These are phyloP conservation scores for Tricholoma hemisulphureum DNA, from an alignment of 768 basidiomycete genomes.

Conservation along the genomic window DNA sequence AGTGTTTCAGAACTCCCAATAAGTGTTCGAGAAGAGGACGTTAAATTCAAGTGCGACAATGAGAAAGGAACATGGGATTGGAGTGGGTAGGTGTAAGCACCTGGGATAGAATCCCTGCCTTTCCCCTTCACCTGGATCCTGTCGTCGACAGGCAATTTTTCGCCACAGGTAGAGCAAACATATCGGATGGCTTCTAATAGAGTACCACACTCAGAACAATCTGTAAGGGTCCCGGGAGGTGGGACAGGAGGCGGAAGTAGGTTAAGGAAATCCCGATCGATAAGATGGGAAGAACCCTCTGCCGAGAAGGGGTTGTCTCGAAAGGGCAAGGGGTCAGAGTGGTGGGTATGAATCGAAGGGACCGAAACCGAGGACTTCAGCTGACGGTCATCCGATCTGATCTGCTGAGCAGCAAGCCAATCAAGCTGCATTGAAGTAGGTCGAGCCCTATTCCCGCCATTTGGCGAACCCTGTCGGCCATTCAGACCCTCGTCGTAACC, in stretches of 20 bases:
- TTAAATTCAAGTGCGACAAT: slow-evolving; percentile 18
- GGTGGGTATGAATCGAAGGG: slow-evolving; percentile 27
- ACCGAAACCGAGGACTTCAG: slow-evolving; percentile 21
- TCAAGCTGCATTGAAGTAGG: slow-evolving; percentile 66
- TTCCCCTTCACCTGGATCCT: slow-evolving; percentile 46
- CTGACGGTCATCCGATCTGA: slow-evolving; percentile 27
- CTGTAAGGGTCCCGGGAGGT: slow-evolving; percentile 63
- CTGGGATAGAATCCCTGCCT: slow-evolving; percentile 35
- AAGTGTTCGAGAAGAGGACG: slow-evolving; percentile 40
- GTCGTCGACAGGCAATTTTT: slow-evolving; percentile 52
- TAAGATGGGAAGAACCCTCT: slow-evolving; percentile 4
- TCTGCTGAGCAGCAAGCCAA: slow-evolving; percentile 61
- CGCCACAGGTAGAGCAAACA: slow-evolving; percentile 85
- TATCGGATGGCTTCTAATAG: slow-evolving; percentile 83
- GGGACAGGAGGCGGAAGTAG: slow-evolving; percentile 47
- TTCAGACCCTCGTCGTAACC: slow-evolving; percentile 48
- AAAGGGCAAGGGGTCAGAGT: slow-evolving; percentile 27
- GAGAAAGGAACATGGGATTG: slow-evolving; percentile 31
- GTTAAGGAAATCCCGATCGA: slow-evolving; percentile 50
- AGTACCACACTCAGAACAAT: slow-evolving; percentile 79
- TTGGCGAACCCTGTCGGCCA: slow-evolving; percentile 22
- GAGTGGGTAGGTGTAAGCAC: slow-evolving; percentile 31
- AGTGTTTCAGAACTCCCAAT: slow-evolving; percentile 32
- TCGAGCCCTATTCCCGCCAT: slow-evolving; percentile 36
- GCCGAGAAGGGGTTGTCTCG: slow-evolving; percentile 9